Evolutionary conservation across 1,284 basidiomycete genomes (phyloP).

Genomic region (Trametes polyzona): DNA sequence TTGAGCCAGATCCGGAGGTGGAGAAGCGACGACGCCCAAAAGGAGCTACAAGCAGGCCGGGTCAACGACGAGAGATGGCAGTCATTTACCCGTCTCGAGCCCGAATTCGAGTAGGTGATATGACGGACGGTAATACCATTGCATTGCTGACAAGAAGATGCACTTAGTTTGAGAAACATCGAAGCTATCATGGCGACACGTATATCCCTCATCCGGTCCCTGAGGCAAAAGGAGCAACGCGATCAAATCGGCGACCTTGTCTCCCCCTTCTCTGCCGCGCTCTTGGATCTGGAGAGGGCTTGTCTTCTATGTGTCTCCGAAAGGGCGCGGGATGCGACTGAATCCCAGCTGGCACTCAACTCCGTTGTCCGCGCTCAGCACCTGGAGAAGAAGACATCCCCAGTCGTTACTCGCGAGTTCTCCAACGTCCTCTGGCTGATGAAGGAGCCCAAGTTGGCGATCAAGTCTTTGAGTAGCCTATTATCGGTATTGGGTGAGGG

Average conservation of each 20-base stretch:
- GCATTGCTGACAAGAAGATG: background rate
- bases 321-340: constrained; percentile 72
- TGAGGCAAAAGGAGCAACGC: constrained; percentile 64
- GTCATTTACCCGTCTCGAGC: constrained; percentile 52
- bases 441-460: constrained; percentile 83
- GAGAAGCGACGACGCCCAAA: constrained; percentile 46
- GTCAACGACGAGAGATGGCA: constrained; percentile 42
- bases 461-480: constrained; percentile 69
- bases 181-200: constrained; percentile 86
- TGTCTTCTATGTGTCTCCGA: constrained; percentile 78
- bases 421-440: constrained; percentile 91
- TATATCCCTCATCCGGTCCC: constrained; percentile 78
- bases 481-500: constrained; percentile 29
- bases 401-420: constrained; percentile 79
- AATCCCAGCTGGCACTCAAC: constrained; percentile 86
- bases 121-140: background rate
- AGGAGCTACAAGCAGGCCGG: constrained; percentile 40
- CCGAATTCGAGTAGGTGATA: constrained; percentile 68
- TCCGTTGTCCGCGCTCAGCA: constrained; percentile 78
- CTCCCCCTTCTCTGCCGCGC: constrained; percentile 54
- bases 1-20: constrained; percentile 73
- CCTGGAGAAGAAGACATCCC: constrained; percentile 52
- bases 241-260: constrained; percentile 74
- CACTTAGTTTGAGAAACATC: constrained; percentile 69
- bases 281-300: constrained; percentile 68